Evolutionary conservation across 139 green algal species (phyloP).

Genomic region (Tetraselmis chui): DNA sequence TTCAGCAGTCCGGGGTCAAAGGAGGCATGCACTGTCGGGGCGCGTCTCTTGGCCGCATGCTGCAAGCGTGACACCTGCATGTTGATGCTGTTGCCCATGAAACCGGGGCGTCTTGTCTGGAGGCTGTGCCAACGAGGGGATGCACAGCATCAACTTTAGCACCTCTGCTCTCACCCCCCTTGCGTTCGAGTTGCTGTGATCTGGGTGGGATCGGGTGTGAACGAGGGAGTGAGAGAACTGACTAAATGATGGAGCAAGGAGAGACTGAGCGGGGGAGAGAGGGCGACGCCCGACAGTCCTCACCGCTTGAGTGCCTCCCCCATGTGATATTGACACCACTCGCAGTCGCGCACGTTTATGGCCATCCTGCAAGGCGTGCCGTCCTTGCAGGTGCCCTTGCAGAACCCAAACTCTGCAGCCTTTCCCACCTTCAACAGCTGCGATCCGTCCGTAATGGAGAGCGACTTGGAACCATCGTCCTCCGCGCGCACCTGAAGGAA

Average conservation of each 20-base stretch:
- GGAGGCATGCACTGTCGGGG: background rate
- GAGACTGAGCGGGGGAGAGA: too few species aligned
- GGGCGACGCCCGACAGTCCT: too few species aligned
- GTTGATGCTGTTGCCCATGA: background rate
- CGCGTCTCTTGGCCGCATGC: background rate
- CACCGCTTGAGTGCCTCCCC: background rate
- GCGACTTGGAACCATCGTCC: background rate
- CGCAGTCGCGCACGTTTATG: background rate
- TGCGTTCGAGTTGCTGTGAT: too few species aligned
- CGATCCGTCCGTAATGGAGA: background rate
- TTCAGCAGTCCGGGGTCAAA: background rate
- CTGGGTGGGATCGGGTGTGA: too few species aligned
- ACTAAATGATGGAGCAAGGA: too few species aligned
- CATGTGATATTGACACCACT: conserved; percentile 9
- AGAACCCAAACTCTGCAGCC: conserved; percentile 5
- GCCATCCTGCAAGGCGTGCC: background rate
- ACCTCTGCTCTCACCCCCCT: too few species aligned
- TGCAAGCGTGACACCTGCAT: background rate
- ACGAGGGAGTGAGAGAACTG: too few species aligned
- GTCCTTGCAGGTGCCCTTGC: conserved; percentile 12
- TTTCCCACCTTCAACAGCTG: background rate
- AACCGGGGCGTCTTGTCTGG: background rate
- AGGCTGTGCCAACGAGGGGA: background rate
- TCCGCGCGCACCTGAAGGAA: background rate
- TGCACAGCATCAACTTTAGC: too few species aligned